A percentile compares a stretch with the other conserved stretches of the same genome.
These are phyloP conservation scores for Aspergillus cejpii DNA, from an alignment of 2,329 filamentous ascomycete genomes.

Conservation along the genomic window DNA sequence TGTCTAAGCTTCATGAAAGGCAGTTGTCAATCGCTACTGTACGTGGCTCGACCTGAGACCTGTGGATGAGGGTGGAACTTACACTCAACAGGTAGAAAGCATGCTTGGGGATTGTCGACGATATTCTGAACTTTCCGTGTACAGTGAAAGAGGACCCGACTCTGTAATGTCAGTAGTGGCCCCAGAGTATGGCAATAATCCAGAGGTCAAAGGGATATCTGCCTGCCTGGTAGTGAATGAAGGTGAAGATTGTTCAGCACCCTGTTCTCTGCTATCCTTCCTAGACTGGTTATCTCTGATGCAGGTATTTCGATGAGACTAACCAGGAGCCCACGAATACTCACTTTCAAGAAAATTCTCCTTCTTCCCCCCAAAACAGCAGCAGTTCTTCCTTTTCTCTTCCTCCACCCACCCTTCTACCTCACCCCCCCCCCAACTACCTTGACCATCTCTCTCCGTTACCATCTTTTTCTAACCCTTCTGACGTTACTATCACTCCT, in stretches of 20 bases:
- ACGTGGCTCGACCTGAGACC: not conserved
- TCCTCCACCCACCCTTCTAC: not conserved
- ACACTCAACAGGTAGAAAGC: not conserved
- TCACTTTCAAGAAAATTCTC: not conserved
- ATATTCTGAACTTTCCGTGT: conserved; percentile 1
- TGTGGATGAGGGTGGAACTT: not conserved
- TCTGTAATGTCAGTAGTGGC: not conserved
- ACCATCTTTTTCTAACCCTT: conserved; percentile 3
- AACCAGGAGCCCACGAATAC: not conserved
- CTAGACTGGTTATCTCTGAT: conserved; percentile 4
- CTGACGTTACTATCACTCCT: conserved; percentile 1
- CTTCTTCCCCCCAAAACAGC: conserved; percentile 1
- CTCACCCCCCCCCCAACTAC: not conserved
- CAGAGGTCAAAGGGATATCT: not conserved
- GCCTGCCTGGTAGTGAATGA: conserved; percentile 6
- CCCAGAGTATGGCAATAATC: not conserved
- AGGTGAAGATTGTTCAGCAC: conserved; percentile 3
- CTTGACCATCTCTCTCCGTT: not conserved
- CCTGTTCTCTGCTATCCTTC: conserved; percentile 6
- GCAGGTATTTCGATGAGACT: conserved; percentile 3
- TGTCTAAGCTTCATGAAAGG: not conserved
- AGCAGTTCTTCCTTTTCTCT: not conserved
- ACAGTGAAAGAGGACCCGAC: not conserved
- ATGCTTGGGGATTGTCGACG: not conserved
- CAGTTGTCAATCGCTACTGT: conserved; percentile 2